phyloP scores from a whole-genome alignment of 2,329 filamentous ascomycete species.

The Colletotrichum salicis region DNA sequence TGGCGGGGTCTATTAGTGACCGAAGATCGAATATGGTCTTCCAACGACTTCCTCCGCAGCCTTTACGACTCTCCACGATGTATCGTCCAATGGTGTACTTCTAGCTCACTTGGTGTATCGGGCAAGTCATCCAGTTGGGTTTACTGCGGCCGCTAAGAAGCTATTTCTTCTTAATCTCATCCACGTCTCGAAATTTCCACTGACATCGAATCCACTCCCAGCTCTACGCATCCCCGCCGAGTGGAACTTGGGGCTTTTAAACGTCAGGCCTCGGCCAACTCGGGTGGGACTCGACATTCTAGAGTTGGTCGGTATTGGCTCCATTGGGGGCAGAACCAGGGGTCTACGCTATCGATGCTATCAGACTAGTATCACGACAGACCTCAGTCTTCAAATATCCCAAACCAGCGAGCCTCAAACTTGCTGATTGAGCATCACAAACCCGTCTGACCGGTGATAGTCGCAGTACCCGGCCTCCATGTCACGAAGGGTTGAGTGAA shows the following conservation, averaged over 20 bases:
- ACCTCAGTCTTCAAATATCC: not conserved
- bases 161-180: not conserved
- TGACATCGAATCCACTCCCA: not conserved
- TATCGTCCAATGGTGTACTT: not conserved
- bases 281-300: not conserved
- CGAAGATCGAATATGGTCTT: not conserved
- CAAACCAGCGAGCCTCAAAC: not conserved
- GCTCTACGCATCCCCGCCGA: not conserved
- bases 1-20: not conserved
- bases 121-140: not conserved
- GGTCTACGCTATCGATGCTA: not conserved
- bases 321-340: not conserved
- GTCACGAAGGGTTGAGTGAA: not conserved
- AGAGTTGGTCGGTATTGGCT: not conserved
- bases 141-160: not conserved
- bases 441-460: not conserved
- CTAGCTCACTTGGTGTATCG: not conserved
- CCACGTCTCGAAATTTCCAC: not conserved
- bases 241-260: not conserved
- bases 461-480: not conserved
- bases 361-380: not conserved
- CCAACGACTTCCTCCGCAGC: not conserved
- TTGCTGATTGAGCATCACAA: not conserved
- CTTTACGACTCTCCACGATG: not conserved
- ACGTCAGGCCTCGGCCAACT: not conserved